Percentiles rank a stretch among this genome's conserved stretches.
phyloP scores from a whole-genome alignment of 1,284 basidiomycete genomes.

The Heterobasidion occidentale region DNA sequence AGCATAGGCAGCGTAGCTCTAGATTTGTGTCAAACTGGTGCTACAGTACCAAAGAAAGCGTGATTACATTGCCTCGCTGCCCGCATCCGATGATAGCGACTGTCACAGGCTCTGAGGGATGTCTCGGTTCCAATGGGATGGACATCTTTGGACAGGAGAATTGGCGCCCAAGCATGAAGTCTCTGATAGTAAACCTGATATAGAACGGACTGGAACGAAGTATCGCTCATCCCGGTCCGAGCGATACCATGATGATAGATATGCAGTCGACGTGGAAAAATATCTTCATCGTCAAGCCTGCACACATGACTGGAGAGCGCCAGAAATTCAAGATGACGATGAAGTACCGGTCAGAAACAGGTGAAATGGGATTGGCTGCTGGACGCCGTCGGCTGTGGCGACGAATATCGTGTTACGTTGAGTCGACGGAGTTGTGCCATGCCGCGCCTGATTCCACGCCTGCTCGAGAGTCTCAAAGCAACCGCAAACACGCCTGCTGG shows the following conservation, averaged over 20 bases:
- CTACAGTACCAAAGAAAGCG: background rate
- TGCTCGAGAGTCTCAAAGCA: conserved; percentile 32
- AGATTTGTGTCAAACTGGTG: background rate
- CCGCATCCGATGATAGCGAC: conserved; percentile 68
- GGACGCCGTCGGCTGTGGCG: background rate
- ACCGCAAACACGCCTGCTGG: background rate
- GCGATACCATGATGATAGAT: too few species aligned
- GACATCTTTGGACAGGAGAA: background rate
- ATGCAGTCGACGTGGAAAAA: too few species aligned
- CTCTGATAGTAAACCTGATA: too few species aligned
- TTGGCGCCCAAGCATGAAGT: too few species aligned
- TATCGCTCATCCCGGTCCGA: too few species aligned
- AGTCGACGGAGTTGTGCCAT: conserved; percentile 23
- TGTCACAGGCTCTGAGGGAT: conserved; percentile 28
- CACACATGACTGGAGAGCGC: too few species aligned
- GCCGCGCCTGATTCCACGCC: conserved; percentile 61
- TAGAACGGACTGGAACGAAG: too few species aligned
- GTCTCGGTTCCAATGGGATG: conserved; percentile 19
- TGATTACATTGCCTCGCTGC: conserved; percentile 61
- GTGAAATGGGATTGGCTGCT: background rate
- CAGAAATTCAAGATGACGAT: too few species aligned
- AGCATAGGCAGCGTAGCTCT: conserved; percentile 67
- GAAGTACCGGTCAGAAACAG: too few species aligned
- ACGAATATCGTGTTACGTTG: background rate
- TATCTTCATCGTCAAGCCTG: too few species aligned